Evolutionary conservation across 768 basidiomycete genomes (phyloP).

Genomic region (Tephrocybe sp.): DNA sequence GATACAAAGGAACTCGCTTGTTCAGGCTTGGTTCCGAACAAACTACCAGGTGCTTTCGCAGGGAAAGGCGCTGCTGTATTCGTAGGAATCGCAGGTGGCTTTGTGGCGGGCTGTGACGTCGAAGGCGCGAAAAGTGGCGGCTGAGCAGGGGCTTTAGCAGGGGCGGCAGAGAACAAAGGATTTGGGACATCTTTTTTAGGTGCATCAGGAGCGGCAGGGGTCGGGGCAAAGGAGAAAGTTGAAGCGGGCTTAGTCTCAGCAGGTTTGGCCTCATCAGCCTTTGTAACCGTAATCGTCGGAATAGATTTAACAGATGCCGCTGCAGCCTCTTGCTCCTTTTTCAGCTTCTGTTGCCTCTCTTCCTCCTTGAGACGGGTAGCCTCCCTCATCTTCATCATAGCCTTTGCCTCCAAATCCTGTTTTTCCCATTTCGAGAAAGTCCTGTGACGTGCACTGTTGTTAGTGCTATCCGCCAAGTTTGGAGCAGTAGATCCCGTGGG

Average conservation of each 20-base stretch:
- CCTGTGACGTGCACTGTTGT: slow-evolving; percentile 36
- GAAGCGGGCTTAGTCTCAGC: slow-evolving; percentile 21
- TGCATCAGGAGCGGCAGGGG: slow-evolving; percentile 12
- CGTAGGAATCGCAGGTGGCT: slow-evolving; percentile 8
- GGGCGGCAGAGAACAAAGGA: slow-evolving; percentile 5
- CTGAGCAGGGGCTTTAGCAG: slow-evolving; percentile 5
- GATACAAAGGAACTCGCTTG: slow-evolving; percentile 6
- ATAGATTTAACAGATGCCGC: slow-evolving; percentile 22
- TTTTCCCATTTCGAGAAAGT: slow-evolving; percentile 84
- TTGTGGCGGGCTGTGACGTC: slow-evolving; percentile 15
- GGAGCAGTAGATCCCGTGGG: slow-evolving; percentile 23
- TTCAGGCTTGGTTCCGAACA: slow-evolving; percentile 9
- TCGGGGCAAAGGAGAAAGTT: slow-evolving; percentile 20
- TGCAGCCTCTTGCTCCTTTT: slow-evolving; percentile 21
- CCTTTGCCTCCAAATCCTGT: slow-evolving; percentile 79
- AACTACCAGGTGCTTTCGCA: slow-evolving; percentile 13
- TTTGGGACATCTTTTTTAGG: slow-evolving; percentile 11
- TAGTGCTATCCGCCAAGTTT: slow-evolving; percentile 56
- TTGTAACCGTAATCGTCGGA: slow-evolving; percentile 29
- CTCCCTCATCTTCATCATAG: slow-evolving; percentile 70
- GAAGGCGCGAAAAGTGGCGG: slow-evolving; percentile 11
- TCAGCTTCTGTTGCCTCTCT: slow-evolving; percentile 31
- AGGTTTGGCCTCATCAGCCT: slow-evolving; percentile 25
- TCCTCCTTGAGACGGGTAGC: slow-evolving; percentile 45
- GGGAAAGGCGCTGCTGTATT: slow-evolving; percentile 5